Conservation (phyloP, 768 basidiomycete species). For the Lactarius deliciosus region DNA sequence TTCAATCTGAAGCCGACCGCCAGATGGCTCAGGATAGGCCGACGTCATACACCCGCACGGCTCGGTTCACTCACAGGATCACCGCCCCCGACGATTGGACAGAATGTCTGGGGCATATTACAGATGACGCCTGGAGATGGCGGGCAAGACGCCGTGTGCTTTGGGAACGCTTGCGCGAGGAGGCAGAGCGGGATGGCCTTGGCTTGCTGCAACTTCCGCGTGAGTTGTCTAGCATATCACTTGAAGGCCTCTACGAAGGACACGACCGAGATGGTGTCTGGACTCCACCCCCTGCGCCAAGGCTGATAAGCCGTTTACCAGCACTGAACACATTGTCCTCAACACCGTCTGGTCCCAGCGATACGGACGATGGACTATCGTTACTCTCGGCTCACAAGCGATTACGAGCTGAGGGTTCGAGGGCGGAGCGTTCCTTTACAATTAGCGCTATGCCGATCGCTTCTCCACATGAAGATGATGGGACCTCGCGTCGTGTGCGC, state of each 20-base stretch:
- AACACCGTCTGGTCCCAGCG: constrained; percentile 9
- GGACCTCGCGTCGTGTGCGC: constrained; percentile 15
- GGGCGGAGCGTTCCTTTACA: constrained; percentile 22
- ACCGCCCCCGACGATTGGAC: constrained; percentile 24
- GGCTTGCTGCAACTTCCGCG: constrained; percentile 17
- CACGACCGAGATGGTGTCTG: constrained; percentile 11
- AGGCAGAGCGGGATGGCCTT: constrained; percentile 26
- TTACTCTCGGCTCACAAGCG: constrained; percentile 24
- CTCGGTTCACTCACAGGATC: background rate
- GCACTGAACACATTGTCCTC: constrained; percentile 10
- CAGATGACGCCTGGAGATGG: constrained; percentile 23
- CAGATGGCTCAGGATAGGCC: background rate
- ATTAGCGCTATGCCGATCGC: constrained; percentile 5
- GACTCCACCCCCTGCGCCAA: constrained; percentile 27
- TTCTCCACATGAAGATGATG: constrained; percentile 21
- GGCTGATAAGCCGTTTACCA: constrained; percentile 14
- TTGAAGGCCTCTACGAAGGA: constrained; percentile 15
- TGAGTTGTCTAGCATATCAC: constrained; percentile 22
- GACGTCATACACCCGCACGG: background rate
- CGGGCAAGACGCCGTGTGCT: constrained; percentile 28
- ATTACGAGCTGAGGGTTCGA: constrained; percentile 24
- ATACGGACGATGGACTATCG: constrained; percentile 18
- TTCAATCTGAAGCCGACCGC: constrained; percentile 18
- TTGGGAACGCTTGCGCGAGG: constrained; percentile 26
- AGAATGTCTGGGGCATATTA: constrained; percentile 16